Conservation (phyloP, 257 asterid species). For the Nicotiana tomentosiformis region DNA sequence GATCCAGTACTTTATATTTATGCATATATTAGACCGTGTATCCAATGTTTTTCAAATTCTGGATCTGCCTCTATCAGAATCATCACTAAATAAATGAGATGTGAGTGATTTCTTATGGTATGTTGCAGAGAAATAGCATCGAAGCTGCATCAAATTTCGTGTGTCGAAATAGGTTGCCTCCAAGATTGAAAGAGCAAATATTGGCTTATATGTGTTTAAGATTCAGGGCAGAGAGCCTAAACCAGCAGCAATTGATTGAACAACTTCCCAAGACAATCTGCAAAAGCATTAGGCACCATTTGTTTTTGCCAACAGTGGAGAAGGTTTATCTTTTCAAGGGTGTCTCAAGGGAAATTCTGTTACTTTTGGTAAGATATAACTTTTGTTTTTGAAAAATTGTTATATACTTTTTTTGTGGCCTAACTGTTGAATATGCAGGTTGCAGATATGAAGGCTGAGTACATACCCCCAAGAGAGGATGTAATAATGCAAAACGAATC, state of each 20-base stretch:
- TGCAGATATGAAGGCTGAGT: constrained; percentile 82
- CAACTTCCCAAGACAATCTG: constrained; percentile 77
- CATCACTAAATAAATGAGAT: background rate
- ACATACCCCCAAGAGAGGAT: constrained; percentile 89
- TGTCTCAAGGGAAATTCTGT: constrained; percentile 55
- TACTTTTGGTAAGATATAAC: constrained; percentile 44
- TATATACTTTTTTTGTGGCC: background rate
- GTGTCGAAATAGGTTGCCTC: constrained; percentile 63
- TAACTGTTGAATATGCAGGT: constrained; percentile 40
- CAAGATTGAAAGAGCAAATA: constrained; percentile 74
- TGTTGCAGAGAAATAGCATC: constrained; percentile 64
- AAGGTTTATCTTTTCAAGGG: constrained; percentile 75
- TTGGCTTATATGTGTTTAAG: constrained; percentile 82
- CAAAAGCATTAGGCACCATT: constrained; percentile 62
- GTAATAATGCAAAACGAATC: constrained; percentile 75
- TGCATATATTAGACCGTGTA: background rate
- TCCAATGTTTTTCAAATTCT: background rate
- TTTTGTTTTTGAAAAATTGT: background rate
- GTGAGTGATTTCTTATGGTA: background rate
- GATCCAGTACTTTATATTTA: background rate
- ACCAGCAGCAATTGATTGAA: constrained; percentile 81
- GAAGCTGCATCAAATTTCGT: constrained; percentile 86
- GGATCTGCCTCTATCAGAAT: background rate
- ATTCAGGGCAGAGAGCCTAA: constrained; percentile 82
- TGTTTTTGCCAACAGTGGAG: constrained; percentile 71